phyloP scores from a whole-genome alignment of 208 protist genomes.

The Trypanosoma lewisi region DNA sequence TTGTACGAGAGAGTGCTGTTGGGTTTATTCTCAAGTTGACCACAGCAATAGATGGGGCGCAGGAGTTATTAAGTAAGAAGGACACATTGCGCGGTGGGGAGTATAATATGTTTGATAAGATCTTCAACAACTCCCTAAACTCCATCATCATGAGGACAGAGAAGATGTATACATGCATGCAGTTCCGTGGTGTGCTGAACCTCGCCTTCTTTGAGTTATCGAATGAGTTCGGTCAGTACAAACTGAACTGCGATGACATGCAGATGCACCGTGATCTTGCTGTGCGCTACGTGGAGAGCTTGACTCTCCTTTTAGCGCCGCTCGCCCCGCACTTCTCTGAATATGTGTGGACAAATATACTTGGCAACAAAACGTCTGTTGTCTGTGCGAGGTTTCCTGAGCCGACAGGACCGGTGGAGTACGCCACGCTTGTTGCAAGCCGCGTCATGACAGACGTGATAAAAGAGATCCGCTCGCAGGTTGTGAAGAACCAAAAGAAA shows the following conservation, averaged over 20 bases:
- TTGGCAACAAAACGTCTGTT: conserved; percentile 63
- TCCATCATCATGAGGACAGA: conserved; percentile 84
- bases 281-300: conserved; percentile 89
- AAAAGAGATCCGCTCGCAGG: conserved; percentile 86
- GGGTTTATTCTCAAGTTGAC: conserved; percentile 96
- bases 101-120: conserved; percentile 83
- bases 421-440: conserved; percentile 62
- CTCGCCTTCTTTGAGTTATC: conserved; percentile 94
- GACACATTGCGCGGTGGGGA: conserved; percentile 53
- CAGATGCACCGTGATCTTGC: conserved; percentile 76
- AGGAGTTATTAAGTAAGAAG: conserved; percentile 60
- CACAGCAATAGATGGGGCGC: conserved; percentile 92
- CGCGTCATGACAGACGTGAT: conserved; percentile 81
- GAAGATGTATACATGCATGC: conserved; percentile 89
- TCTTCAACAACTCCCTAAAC: conserved; percentile 95
- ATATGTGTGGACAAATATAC: conserved; percentile 92
- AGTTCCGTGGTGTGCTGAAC: conserved; percentile 96
- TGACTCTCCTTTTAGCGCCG: conserved; percentile 94
- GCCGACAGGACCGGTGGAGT: conserved; percentile 69
- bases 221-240: conserved; percentile 93
- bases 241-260: conserved; percentile 71
- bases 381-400: conserved; percentile 60
- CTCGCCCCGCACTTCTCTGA: conserved; percentile 97
- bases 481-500: conserved; percentile 81
- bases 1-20: conserved; percentile 93